Base-by-base conservation (phyloP, 2,329 filamentous ascomycete genomes). In the Chalaropsis ovoidea region DNA sequence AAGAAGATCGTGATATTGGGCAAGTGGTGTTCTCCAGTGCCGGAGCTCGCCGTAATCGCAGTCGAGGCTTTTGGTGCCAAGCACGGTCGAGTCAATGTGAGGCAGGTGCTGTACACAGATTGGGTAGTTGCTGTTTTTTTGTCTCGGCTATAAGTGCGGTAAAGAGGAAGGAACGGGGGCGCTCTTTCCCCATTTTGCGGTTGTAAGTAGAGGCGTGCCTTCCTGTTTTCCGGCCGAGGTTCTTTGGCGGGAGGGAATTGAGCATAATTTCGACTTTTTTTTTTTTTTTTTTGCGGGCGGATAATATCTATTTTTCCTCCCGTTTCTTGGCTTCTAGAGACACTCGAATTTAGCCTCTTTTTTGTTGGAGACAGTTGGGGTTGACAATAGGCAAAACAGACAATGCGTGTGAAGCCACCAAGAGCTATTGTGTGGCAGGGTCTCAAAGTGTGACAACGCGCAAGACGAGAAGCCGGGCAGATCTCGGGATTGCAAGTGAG, bases 201-300 rank as follows among this genome's bases (percentile, higher is more conserved):
- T 24, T 24, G 41, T 24, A 61, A 31, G 31, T 31, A 31, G 6
- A 22, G 17, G 8, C 19, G 24, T 24, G 43, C 45, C 61, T 66
- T 66, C 65, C 65, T 54, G 31, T 63, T 35, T 66, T 66, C 65
- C 65, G 65, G 65, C 65, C 65, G 65, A 66, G 65, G 65, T 64
- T 64, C 27, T 62, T 52, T 2, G 19, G 47, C 47, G 19, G 15
- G 47, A 52, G 11, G 19, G 22, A 13, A 49, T 22, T 15, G 15
- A 19, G 47, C 15, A 24, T 52, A 52, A 52, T 52, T 52, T 52
- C 19, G 31, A 31, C 31, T 31, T 22, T 22, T 49, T 49, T 24
- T 19, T 10, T 19, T 49, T 24, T 19, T 13, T 11, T 13, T 49
- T 24, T 24, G 5, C 11, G 11, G 15, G 24, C 19, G 47, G 47